phyloP scores from a whole-genome alignment of 345 rosid species.

The Syzygium oleosum region DNA sequence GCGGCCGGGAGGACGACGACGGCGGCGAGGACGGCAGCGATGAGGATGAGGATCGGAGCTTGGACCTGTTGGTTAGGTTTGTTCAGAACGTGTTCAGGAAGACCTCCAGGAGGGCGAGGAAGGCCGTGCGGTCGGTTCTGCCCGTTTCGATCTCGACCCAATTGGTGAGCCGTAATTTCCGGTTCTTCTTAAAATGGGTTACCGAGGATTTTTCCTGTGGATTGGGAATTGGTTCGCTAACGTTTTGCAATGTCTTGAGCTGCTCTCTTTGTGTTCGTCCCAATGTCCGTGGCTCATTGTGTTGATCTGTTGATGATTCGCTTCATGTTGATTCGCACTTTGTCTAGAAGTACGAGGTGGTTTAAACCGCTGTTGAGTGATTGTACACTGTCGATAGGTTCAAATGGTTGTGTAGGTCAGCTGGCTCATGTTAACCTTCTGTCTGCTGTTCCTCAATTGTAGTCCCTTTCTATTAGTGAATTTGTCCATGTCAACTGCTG shows the following conservation, averaged over 20 bases:
- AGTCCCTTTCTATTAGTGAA: neutral
- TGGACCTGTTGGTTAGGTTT: conserved; percentile 69
- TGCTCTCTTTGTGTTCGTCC: neutral
- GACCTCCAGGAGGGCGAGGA: conserved; percentile 64
- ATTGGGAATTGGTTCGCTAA: neutral
- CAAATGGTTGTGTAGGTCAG: neutral
- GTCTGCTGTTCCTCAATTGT: neutral
- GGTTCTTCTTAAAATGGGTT: neutral
- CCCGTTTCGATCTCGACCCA: conserved; percentile 57
- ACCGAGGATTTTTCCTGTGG: neutral
- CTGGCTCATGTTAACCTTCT: neutral
- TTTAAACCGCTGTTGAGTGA: neutral
- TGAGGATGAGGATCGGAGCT: conserved; percentile 75
- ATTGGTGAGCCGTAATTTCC: conserved; percentile 16
- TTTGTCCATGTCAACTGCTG: neutral
- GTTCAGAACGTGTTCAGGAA: conserved; percentile 63
- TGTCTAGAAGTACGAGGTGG: neutral
- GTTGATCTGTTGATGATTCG: neutral
- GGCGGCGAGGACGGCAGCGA: conserved; percentile 51
- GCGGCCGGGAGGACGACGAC: conserved; percentile 8
- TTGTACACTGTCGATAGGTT: accelerated
- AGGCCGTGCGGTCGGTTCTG: conserved; percentile 78
- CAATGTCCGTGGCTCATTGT: neutral
- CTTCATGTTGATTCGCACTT: neutral
- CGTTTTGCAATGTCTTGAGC: neutral